A percentile compares a stretch with the other conserved stretches of the same genome.
phyloP scores from a whole-genome alignment of 2,329 filamentous ascomycete genomes.

The Epichloe scottii region DNA sequence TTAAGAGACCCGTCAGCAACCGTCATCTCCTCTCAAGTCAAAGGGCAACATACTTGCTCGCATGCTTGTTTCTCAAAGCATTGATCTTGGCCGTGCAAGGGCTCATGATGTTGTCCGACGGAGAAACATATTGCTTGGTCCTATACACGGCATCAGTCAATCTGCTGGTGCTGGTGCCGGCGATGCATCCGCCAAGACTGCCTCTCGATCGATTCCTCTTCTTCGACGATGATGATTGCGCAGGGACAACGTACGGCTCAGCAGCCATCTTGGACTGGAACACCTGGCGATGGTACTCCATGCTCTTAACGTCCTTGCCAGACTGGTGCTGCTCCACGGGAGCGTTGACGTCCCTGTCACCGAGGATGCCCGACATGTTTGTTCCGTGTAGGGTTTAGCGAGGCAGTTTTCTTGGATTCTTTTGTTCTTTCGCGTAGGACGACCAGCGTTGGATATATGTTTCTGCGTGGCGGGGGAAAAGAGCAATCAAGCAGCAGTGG shows the following conservation, averaged over 20 bases:
- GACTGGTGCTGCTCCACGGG: slow-evolving; percentile 22
- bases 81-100: slow-evolving; percentile 75
- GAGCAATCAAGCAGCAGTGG: neutral
- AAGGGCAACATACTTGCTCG: slow-evolving; percentile 50
- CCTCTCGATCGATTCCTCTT: neutral
- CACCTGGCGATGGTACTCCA: slow-evolving; percentile 69
- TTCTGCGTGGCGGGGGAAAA: neutral
- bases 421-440: neutral
- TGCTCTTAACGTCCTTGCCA: slow-evolving; percentile 45
- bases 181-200: neutral
- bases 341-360: slow-evolving; percentile 54
- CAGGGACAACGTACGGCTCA: slow-evolving; percentile 41
- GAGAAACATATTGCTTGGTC: slow-evolving; percentile 50
- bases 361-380: slow-evolving; percentile 48
- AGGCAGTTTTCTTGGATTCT: neutral
- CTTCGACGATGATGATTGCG: neutral
- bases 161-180: neutral
- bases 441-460: slow-evolving; percentile 4
- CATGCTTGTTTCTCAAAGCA: slow-evolving; percentile 68
- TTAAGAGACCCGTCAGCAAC: neutral
- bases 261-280: slow-evolving; percentile 60
- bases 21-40: no score
- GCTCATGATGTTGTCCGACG: slow-evolving; percentile 82
- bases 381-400: neutral
- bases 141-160: slow-evolving; percentile 4